Conservation (phyloP, 2,329 filamentous ascomycete genomes). For the Penicillium brasilianum region DNA sequence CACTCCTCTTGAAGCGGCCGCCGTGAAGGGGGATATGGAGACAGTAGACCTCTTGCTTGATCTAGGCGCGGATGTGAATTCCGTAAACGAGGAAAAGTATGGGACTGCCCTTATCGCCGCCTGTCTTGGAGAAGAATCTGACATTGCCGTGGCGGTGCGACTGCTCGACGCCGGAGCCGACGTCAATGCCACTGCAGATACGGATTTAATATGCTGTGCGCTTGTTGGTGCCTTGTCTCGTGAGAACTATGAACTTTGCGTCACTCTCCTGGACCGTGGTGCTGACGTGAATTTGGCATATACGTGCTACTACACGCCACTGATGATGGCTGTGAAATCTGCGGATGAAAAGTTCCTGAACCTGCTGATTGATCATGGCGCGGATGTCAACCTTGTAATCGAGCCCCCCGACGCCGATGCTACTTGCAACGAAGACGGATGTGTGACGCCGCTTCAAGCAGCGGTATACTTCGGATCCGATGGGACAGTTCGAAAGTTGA, state of each 20-base stretch:
- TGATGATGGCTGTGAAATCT: background rate
- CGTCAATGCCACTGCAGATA: background rate
- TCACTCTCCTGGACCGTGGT: background rate
- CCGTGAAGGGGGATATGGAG: background rate
- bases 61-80: background rate
- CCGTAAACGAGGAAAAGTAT: background rate
- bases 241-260: background rate
- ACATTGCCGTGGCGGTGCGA: background rate
- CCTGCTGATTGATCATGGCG: background rate
- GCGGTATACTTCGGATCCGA: background rate
- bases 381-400: background rate
- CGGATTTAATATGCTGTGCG: background rate
- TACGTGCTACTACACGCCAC: background rate
- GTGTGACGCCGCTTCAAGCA: background rate
- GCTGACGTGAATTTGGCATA: background rate
- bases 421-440: background rate
- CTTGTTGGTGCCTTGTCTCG: background rate
- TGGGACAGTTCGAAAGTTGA: background rate
- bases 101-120: background rate
- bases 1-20: background rate
- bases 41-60: background rate
- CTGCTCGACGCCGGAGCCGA: background rate
- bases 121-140: background rate
- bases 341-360: background rate
- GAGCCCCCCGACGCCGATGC: background rate